These are phyloP conservation scores for Castanea crenata DNA, from an alignment of 306 rosid genomes.

Conservation along the genomic window DNA sequence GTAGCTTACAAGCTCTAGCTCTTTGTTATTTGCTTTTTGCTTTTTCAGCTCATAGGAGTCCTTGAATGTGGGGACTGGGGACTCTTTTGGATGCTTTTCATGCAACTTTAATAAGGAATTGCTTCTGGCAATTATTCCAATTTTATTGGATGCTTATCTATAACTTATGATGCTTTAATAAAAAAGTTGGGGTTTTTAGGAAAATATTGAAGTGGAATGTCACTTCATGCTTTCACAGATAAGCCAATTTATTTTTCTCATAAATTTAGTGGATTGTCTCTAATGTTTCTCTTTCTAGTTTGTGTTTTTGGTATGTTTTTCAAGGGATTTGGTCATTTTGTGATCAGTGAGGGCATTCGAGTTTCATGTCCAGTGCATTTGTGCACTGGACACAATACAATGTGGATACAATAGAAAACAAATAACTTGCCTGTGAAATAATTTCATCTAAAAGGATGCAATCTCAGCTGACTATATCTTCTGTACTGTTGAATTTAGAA, in stretches of 20 bases:
- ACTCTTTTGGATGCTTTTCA: no score
- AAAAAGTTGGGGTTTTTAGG: not conserved
- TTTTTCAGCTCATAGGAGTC: not conserved
- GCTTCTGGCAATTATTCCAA: not conserved
- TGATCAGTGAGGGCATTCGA: not conserved
- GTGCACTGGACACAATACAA: no score
- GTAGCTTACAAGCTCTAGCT: not conserved
- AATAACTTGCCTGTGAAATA: not conserved
- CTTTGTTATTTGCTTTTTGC: not conserved
- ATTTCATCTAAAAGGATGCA: not conserved
- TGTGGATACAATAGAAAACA: not conserved
- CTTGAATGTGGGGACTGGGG: constrained; percentile 1
- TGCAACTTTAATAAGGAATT: not conserved
- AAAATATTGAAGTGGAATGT: not conserved
- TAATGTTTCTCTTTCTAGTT: not conserved
- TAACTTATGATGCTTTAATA: not conserved
- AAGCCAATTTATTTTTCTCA: not conserved
- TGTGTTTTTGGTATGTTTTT: not conserved
- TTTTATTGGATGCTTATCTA: not conserved
- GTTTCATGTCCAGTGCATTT: no score
- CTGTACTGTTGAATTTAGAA: not conserved
- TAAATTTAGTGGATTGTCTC: not conserved
- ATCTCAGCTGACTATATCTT: not conserved
- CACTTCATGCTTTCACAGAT: not conserved
- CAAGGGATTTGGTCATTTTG: not conserved